Base-by-base conservation (phyloP, 148 eudicot genomes). In the Mesembryanthemum crystallinum region DNA sequence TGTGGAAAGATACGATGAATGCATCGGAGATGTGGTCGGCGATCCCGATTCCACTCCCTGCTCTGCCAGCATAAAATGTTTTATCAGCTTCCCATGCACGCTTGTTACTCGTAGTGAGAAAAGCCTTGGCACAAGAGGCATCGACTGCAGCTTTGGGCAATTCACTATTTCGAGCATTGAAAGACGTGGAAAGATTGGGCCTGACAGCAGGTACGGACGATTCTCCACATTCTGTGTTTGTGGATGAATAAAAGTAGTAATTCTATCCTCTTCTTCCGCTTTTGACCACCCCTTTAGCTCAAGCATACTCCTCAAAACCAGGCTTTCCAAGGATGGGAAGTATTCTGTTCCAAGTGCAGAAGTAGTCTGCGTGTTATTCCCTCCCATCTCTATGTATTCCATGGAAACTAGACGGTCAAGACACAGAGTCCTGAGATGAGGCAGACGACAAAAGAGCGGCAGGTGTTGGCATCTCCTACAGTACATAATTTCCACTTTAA, bases 371-470 rank as follows among this genome's bases (percentile, higher is more conserved):
- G 12, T 18, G 24, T 33, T 3, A 27, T 52, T 21, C 3, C 32
- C 42, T 57, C 15, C 65, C 8, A 6, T 57, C 42, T 68, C 73
- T 43, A 69, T n/a, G 39, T 69, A 76, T 73, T 76, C 73, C 73
- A 76, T 21, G 59, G 59, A 37, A 28, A 23, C 6, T 1, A 68
- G 58, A 3, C 20, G 28, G 12, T 15, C 4, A 30, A 76, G 55
- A 17, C 1, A 11, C 45, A 77, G 80, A 61, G 7, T 0, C 54
- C 32, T 77, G 49, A 77, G 69, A 45, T 61, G 69, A 77, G 74
- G 80, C 23, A 69, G 69, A 35, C 37, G 47, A 17, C 80, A 43
- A 18, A 69, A 77, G 60, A 42, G n/a, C 21, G 80, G 74, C 8
- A 69, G 74, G 61, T 23, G 35, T 69, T 12, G 33, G 52, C 74